A percentile compares a stretch with the other conserved stretches of the same genome.
Conservation (phyloP, 2,329 filamentous ascomycete genomes). For the Xylariaceae sp. region DNA sequence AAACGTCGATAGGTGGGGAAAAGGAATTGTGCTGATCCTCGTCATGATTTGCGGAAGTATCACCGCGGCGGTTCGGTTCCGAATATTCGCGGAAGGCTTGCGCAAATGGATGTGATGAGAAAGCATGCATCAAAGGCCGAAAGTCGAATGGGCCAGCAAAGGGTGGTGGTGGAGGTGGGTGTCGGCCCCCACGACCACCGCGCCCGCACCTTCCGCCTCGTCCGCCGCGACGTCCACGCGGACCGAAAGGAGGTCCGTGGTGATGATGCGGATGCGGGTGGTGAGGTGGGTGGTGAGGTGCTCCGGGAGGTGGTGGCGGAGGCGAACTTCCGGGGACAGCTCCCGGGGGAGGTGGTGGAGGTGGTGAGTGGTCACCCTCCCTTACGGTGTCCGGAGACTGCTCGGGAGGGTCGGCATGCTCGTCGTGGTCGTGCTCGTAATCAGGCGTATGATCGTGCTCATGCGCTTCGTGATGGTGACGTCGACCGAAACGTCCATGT, state of each 20-base stretch:
- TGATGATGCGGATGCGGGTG: constrained; percentile 15
- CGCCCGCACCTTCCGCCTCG: constrained; percentile 15
- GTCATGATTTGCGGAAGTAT: constrained; percentile 10
- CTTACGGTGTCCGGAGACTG: constrained; percentile 29
- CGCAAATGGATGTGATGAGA: constrained; percentile 39
- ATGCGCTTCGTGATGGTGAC: constrained; percentile 15
- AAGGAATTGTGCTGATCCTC: constrained; percentile 40
- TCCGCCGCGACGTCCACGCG: constrained; percentile 13
- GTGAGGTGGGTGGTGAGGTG: constrained; percentile 16
- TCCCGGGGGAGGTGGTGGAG: constrained; percentile 10
- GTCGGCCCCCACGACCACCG: constrained; percentile 13
- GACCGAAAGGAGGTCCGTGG: constrained; percentile 16
- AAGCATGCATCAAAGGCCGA: constrained; percentile 33
- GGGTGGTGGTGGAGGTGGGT: constrained; percentile 16
- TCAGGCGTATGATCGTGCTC: constrained; percentile 21
- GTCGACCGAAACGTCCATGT: constrained; percentile 15
- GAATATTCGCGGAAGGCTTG: constrained; percentile 37
- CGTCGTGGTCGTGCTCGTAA: constrained; percentile 21
- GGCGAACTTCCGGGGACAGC: too few relatives aligned
- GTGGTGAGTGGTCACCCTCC: constrained; percentile 11
- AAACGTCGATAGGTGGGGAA: constrained; percentile 68
- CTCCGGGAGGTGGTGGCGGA: background rate
- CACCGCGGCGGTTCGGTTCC: constrained; percentile 21
- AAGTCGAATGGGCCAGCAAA: constrained; percentile 33
- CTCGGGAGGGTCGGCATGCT: constrained; percentile 28